Base-by-base conservation (phyloP, 1,284 basidiomycete species). In the Takashimella tepidaria region DNA sequence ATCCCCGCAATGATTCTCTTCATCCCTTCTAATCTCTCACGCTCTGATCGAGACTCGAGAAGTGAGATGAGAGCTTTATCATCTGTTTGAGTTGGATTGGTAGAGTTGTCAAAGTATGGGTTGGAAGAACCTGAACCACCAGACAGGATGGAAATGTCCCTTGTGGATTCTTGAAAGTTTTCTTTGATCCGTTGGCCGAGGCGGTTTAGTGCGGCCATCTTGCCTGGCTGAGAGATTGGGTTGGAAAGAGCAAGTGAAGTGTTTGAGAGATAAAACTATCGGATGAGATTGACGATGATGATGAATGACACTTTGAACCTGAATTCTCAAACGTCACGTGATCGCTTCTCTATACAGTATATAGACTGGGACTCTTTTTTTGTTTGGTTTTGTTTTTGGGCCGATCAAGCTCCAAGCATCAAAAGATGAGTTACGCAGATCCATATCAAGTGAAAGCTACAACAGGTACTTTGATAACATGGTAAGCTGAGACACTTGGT, bases 1-100 rank as follows among this genome's bases (percentile, higher is more conserved):
- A 96, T 92, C 73, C 93, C 91, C 44, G 91, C 92, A 58, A 96
- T 84, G 53, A 97, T 82, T 60, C 90, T 80, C 76, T 93, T 93
- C 85, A 97, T 87, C 5, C 90, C 92, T 65, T 96, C 91, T 50
- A 95, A 77, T 67, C 92, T 89, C 69, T 96, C 92, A 53, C 85
- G 79, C 65, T 96, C 92, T 53, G 84, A 85, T 59, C 81, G 86
- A 5, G 87, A 89, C 64, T 93, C 89, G 41, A 97, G 82, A 64
- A 96, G 87, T 64, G 84, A 85, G 52, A 83, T 82, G 45, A 96
- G 87, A 66, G 89, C 74, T 56, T 71, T 72, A 56, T 76, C 75
- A 64, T 75, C 74, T 12, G 68, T 69, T 2, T 70, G 69, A 16
- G 31, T 16, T 8, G 31, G 16, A 16, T 8, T 8, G 16, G 31